Evolutionary conservation across 352 stramenopile genomes (phyloP).

Genomic region (Phytophthora sp.): DNA sequence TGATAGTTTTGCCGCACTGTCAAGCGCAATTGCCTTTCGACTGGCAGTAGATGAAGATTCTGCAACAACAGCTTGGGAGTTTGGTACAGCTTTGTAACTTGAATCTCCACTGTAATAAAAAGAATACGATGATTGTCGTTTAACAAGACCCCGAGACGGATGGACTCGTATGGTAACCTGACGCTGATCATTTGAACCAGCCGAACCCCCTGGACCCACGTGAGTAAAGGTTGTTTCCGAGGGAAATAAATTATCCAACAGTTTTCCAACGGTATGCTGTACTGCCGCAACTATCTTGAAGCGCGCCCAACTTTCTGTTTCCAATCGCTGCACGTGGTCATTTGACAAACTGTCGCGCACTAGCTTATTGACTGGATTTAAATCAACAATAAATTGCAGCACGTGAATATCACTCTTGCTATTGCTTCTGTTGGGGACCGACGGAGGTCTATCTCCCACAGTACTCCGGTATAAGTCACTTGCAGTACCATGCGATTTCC

Average conservation of each 20-base stretch:
- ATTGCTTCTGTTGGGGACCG: background rate
- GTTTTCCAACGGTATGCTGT: constrained; percentile 31
- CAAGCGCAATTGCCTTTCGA: background rate
- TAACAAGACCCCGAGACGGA: constrained; percentile 1
- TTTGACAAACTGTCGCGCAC: constrained; percentile 43
- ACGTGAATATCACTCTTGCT: constrained; percentile 21
- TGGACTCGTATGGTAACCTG: constrained; percentile 5
- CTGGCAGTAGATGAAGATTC: background rate
- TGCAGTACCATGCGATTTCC: background rate
- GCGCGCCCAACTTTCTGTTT: constrained; percentile 62
- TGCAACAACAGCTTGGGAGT: background rate
- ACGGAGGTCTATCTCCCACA: background rate
- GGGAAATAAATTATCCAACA: constrained; percentile 49
- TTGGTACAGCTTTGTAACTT: background rate
- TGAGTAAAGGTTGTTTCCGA: constrained; percentile 3
- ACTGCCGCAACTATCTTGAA: constrained; percentile 49
- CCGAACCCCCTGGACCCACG: background rate
- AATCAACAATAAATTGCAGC: constrained; percentile 55
- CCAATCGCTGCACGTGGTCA: constrained; percentile 36
- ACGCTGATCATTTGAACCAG: constrained; percentile 2
- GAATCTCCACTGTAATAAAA: background rate
- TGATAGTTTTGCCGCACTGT: constrained; percentile 17
- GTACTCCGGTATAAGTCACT: constrained; percentile 10
- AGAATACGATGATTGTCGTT: constrained; percentile 7
- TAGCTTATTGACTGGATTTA: constrained; percentile 71